phyloP scores from a whole-genome alignment of 106 monocot species.

The Posidonia australis region DNA sequence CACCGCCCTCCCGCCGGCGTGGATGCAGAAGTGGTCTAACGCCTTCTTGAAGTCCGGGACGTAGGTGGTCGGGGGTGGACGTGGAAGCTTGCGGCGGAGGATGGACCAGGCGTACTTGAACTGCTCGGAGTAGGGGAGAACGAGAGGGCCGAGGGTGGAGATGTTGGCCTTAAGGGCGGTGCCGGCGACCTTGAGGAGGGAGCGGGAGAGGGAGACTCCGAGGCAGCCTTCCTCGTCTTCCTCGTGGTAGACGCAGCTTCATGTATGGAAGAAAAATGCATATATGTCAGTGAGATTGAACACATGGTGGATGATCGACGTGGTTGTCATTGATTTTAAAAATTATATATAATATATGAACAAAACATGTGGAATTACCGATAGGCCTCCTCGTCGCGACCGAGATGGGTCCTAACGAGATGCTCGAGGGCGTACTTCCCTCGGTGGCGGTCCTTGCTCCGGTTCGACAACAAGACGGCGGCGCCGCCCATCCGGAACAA shows the following conservation, averaged over 20 bases:
- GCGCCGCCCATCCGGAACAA: slow-evolving; percentile 25
- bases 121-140: slow-evolving; percentile 8
- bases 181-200: neutral
- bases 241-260: neutral
- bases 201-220: neutral
- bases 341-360: too few species aligned
- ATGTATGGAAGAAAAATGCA: neutral
- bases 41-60: slow-evolving; percentile 80
- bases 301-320: too few species aligned
- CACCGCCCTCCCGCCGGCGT: slow-evolving; percentile 49
- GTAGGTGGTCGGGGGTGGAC: slow-evolving; percentile 4
- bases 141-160: neutral
- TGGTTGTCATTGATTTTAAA: too few species aligned
- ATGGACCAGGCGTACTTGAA: neutral
- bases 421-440: slow-evolving; percentile 9
- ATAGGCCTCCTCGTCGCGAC: slow-evolving; percentile 13
- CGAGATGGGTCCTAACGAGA: slow-evolving; percentile 9
- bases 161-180: neutral
- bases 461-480: slow-evolving; percentile 21
- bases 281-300: too few species aligned
- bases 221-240: neutral
- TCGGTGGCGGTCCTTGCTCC: neutral
- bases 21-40: slow-evolving; percentile 90
- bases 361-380: neutral
- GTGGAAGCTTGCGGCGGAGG: neutral